Percentiles rank a stretch among this genome's conserved stretches.
phyloP scores from a whole-genome alignment of 208 protist species.

The Leishmania mexicana region DNA sequence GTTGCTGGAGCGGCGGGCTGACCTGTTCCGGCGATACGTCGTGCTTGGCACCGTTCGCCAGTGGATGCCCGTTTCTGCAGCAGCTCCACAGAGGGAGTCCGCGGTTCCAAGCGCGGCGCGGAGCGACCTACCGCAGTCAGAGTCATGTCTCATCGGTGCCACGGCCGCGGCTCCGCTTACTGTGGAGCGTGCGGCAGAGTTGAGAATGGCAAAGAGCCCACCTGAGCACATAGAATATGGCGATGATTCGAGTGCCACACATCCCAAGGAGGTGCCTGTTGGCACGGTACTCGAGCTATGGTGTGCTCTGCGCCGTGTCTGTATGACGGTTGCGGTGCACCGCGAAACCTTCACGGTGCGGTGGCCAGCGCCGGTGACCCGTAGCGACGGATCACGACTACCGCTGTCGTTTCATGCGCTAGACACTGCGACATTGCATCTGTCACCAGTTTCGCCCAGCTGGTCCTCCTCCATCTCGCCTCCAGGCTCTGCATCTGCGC shows the following conservation, averaged over 20 bases:
- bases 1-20: constrained; percentile 36
- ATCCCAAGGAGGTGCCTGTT: neutral
- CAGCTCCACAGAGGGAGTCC: neutral
- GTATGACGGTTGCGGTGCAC: constrained; percentile 68
- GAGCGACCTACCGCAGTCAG: neutral
- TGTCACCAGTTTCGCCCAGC: constrained; percentile 21
- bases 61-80: neutral
- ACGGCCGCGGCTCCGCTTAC: neutral
- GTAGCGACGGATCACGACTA: constrained; percentile 42
- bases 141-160: neutral
- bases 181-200: neutral
- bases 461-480: neutral
- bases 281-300: constrained; percentile 58
- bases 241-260: neutral
- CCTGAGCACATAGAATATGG: neutral
- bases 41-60: constrained; percentile 31
- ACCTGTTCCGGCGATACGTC: constrained; percentile 42
- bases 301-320: constrained; percentile 74
- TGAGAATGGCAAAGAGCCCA: neutral
- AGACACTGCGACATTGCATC: neutral
- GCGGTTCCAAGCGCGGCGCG: neutral
- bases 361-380: constrained; percentile 71
- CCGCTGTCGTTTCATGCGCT: neutral
- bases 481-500: neutral
- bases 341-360: constrained; percentile 75